Evolutionary conservation across 257 asterid genomes (phyloP), one percentile per base, ranked within the genome.

Genomic region (Lantana camara): DNA sequence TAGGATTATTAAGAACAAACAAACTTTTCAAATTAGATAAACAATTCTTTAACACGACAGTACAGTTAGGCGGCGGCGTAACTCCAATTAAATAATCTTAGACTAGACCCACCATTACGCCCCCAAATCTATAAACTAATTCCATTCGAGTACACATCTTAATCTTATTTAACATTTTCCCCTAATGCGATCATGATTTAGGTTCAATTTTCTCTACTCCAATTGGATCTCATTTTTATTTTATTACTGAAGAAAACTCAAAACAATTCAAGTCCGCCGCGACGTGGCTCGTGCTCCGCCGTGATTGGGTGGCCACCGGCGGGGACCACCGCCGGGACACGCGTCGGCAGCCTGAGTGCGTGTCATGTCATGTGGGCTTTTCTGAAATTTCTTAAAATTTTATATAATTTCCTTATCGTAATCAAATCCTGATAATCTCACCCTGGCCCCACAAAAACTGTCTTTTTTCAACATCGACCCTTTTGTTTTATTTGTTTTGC

Each of bases 321-420:
- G 63, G 74, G 71, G 69, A 64, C 74, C 79, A 69, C 60, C 12
- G 0, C 11, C 4, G 14, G 9, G 1, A 59, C 77, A 77, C 82
- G 67, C 72, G 79, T 77, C 79, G 49, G 56, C 38, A 7, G 13
- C 8, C 9, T 20, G 32, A 9, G 49, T 37, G 55, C 50, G 69
- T 55, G 54, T 73, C 79, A 58, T 55, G 54, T 73, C 79, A 58
- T 61, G 57, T 65, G 69, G 24, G 12, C 41, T 57, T 22, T n/a
- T 27, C 5, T 1, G 14, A 22, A 21, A 16, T 19, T 38, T 45
- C 23, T 9, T 23, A 15, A n/a, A n/a, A 45, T 61, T 52, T 37
- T 47, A 9, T 48, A 14, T 7, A n/a, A 1, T 14, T 4, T n/a
- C 1, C n/a, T 16, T 37, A 13, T 21, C 35, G n/a, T 13, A 21